Evolutionary conservation across 495 filamentous ascomycete species (phyloP).

Genomic region (Collariella sp.): DNA sequence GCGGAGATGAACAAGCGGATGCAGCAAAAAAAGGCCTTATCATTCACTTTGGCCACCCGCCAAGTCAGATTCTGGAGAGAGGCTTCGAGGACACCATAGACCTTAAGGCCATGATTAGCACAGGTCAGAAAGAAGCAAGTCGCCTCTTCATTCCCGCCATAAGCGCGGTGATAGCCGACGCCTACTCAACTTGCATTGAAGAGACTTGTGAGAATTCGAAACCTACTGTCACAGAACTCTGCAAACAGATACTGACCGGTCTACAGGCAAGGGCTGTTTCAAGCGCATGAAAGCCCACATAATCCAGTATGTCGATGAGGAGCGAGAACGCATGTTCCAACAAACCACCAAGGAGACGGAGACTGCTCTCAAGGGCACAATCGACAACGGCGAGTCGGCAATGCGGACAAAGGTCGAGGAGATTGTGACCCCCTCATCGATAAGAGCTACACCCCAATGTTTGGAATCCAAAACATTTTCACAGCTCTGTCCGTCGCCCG

Average conservation of each 20-base stretch:
- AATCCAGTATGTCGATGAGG: slow-evolving; percentile 31
- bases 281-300: slow-evolving; percentile 44
- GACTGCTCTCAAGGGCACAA: slow-evolving; percentile 25
- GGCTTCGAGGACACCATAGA: slow-evolving; percentile 28
- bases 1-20: slow-evolving; percentile 21
- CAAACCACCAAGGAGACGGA: slow-evolving; percentile 30
- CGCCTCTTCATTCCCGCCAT: slow-evolving; percentile 45
- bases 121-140: slow-evolving; percentile 44
- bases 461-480: slow-evolving; percentile 19
- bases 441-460: slow-evolving; percentile 35
- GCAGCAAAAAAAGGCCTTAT: slow-evolving; percentile 4
- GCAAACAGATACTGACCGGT: no score
- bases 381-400: slow-evolving; percentile 15
- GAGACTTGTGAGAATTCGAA: slow-evolving; percentile 31
- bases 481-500: not conserved
- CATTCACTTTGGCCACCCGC: slow-evolving; percentile 2
- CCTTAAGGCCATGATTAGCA: slow-evolving; percentile 29
- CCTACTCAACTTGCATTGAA: slow-evolving; percentile 36
- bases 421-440: not conserved
- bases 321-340: slow-evolving; percentile 40
- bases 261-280: slow-evolving; percentile 38
- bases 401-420: not conserved
- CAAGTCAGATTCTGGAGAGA: slow-evolving; percentile 35
- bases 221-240: no score
- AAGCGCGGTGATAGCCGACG: slow-evolving; percentile 30